A percentile compares a stretch with the other conserved stretches of the same genome.
Conservation (phyloP, 257 asterid genomes). For the Nicotiana paniculata region DNA sequence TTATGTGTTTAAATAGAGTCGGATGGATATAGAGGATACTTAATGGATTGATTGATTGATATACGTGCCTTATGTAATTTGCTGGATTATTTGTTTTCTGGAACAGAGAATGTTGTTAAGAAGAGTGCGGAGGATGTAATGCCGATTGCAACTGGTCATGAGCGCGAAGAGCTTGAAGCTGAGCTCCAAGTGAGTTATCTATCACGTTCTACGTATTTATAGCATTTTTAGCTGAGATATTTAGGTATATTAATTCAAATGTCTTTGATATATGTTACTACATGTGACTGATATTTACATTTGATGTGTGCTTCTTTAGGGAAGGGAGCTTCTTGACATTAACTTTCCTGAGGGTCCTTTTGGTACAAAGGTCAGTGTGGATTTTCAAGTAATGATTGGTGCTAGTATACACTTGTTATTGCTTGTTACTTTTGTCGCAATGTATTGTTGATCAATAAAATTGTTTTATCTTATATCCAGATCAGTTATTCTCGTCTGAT, state of each 20-base stretch:
- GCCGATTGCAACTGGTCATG: slow-evolving; percentile 99
- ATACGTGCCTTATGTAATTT: not conserved
- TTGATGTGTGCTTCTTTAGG: slow-evolving; percentile 28
- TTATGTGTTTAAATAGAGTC: not conserved
- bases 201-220: not conserved
- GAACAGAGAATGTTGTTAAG: slow-evolving; percentile 38
- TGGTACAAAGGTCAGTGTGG: slow-evolving; percentile 76
- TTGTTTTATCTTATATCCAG: not conserved
- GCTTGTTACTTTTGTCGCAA: not conserved
- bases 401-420: not conserved
- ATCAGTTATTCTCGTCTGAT: not conserved
- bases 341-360: slow-evolving; percentile 75
- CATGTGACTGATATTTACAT: not conserved
- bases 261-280: not conserved
- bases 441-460: not conserved
- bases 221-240: not conserved
- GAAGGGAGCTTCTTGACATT: slow-evolving; percentile 55
- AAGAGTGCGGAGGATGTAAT: slow-evolving; percentile 72
- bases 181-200: slow-evolving; percentile 58
- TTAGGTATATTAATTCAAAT: not conserved
- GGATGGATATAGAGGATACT: too few relatives aligned
- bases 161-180: slow-evolving; percentile 93
- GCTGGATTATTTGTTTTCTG: not conserved
- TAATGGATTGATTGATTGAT: not conserved
- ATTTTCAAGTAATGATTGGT: not conserved